Evolutionary conservation across 2,329 filamentous ascomycete species (phyloP).

Genomic region (Oidium heveae): DNA sequence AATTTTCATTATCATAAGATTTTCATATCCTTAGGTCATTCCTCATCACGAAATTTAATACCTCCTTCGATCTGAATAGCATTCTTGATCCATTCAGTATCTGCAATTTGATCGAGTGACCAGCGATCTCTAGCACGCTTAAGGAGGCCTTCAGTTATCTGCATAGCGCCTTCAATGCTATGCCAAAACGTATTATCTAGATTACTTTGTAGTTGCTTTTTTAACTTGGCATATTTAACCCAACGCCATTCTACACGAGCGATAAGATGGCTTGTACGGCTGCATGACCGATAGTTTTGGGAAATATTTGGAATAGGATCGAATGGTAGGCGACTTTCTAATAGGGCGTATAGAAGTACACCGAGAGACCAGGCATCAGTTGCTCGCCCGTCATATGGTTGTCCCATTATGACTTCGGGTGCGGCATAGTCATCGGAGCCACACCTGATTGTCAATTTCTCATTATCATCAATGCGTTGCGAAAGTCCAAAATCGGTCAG

Average conservation of each 20-base stretch:
- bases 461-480: slow-evolving; percentile 59
- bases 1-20: too few relatives aligned
- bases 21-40: slow-evolving; percentile 8
- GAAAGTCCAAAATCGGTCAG: slow-evolving; percentile 83
- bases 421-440: slow-evolving; percentile 94
- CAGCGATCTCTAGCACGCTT: slow-evolving; percentile 62
- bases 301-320: slow-evolving; percentile 65
- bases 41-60: slow-evolving; percentile 30
- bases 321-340: slow-evolving; percentile 83
- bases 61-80: slow-evolving; percentile 45
- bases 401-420: slow-evolving; percentile 85
- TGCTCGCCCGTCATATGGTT: slow-evolving; percentile 74
- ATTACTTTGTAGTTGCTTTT: slow-evolving; percentile 61
- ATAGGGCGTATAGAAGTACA: slow-evolving; percentile 73
- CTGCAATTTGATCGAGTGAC: slow-evolving; percentile 46
- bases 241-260: slow-evolving; percentile 89
- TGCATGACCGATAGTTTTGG: slow-evolving; percentile 50
- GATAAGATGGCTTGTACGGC: slow-evolving; percentile 76
- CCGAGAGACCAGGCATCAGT: slow-evolving; percentile 92
- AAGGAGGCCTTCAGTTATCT: slow-evolving; percentile 61
- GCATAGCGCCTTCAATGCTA: slow-evolving; percentile 48
- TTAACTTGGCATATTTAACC: slow-evolving; percentile 61
- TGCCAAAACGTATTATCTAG: slow-evolving; percentile 32
- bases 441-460: slow-evolving; percentile 78
- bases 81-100: slow-evolving; percentile 48